Percentiles rank a stretch among this genome's conserved stretches.
Conservation (phyloP, 2,329 filamentous ascomycete species). For the Elsinoe arachidis region DNA sequence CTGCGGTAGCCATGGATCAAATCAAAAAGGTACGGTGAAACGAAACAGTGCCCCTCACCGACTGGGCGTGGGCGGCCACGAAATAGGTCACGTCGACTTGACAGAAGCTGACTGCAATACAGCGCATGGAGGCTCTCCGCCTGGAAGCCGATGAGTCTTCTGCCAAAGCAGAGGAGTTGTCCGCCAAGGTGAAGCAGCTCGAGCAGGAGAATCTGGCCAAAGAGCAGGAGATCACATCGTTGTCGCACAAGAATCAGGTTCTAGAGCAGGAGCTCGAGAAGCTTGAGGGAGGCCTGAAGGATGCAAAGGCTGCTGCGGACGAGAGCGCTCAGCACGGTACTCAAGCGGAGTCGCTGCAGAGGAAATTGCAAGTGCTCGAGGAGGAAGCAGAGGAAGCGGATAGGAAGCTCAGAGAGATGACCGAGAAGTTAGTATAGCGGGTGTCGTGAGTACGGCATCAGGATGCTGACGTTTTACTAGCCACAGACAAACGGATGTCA, state of each 20-base stretch:
- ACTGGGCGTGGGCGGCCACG: slow-evolving; percentile 22
- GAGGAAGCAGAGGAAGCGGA: slow-evolving; percentile 96
- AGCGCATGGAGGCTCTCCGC: slow-evolving; percentile 96
- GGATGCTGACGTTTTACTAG: slow-evolving; percentile 40
- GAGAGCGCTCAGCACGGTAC: slow-evolving; percentile 74
- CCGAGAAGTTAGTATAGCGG: slow-evolving; percentile 74
- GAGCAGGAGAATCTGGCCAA: slow-evolving; percentile 94
- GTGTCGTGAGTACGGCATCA: slow-evolving; percentile 13
- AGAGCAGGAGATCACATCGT: slow-evolving; percentile 95
- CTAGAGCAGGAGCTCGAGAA: slow-evolving; percentile 90
- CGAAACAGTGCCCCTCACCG: slow-evolving; percentile 20
- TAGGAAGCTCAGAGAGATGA: slow-evolving; percentile 91
- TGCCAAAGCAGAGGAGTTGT: slow-evolving; percentile 76
- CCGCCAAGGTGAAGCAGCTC: slow-evolving; percentile 69
- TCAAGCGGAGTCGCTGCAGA: slow-evolving; percentile 84
- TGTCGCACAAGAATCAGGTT: slow-evolving; percentile 88
- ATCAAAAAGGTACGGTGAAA: slow-evolving; percentile 34
- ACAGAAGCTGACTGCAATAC: slow-evolving; percentile 19
- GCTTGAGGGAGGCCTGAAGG: slow-evolving; percentile 73
- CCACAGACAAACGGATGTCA: slow-evolving; percentile 97
- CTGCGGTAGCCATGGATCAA: slow-evolving; percentile 30
- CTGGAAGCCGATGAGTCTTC: slow-evolving; percentile 82
- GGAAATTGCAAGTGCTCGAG: slow-evolving; percentile 90
- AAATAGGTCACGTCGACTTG: background rate
- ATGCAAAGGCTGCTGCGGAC: slow-evolving; percentile 77